Percentiles rank a stretch among this genome's conserved stretches.
Evolutionary conservation across 495 filamentous ascomycete species (phyloP).

Genomic region (Podospora bellae-mahoneyi): DNA sequence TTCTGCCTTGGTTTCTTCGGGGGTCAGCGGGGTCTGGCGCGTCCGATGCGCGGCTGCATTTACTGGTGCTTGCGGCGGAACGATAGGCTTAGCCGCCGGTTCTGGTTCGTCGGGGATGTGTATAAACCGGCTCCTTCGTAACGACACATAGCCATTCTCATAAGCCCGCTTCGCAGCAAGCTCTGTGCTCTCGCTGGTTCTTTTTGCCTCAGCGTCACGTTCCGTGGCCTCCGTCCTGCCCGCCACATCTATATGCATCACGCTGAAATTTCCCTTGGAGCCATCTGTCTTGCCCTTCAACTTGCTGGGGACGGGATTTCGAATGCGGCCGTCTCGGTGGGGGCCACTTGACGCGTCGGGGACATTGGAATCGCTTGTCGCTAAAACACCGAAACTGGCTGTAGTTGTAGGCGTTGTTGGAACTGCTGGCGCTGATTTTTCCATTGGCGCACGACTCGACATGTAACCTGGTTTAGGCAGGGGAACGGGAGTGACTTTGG

Average conservation of each 20-base stretch:
- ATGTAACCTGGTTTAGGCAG: conserved; percentile 26
- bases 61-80: conserved; percentile 16
- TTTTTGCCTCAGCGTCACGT: conserved; percentile 52
- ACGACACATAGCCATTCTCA: conserved; percentile 50
- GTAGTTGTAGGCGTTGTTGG: conserved; percentile 4
- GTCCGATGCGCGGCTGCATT: conserved; percentile 10
- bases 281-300: conserved; percentile 56
- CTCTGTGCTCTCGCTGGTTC: conserved; percentile 55
- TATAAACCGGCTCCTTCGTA: conserved; percentile 42
- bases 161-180: conserved; percentile 50
- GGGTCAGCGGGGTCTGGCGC: conserved; percentile 34
- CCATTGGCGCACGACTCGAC: conserved; percentile 18
- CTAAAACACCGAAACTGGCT: conserved; percentile 18
- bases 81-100: conserved; percentile 24
- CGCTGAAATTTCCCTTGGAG: conserved; percentile 55
- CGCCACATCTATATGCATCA: conserved; percentile 54
- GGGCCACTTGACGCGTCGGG: conserved; percentile 26
- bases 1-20: conserved; percentile 51
- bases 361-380: conserved; percentile 20
- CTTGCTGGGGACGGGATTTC: conserved; percentile 56
- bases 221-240: conserved; percentile 43
- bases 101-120: conserved; percentile 30
- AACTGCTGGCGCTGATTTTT: conserved; percentile 11
- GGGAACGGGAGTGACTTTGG: conserved; percentile 26
- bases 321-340: conserved; percentile 50